Evolutionary conservation across 805 yeast species (phyloP).

Genomic region (Ogataea polymorpha): DNA sequence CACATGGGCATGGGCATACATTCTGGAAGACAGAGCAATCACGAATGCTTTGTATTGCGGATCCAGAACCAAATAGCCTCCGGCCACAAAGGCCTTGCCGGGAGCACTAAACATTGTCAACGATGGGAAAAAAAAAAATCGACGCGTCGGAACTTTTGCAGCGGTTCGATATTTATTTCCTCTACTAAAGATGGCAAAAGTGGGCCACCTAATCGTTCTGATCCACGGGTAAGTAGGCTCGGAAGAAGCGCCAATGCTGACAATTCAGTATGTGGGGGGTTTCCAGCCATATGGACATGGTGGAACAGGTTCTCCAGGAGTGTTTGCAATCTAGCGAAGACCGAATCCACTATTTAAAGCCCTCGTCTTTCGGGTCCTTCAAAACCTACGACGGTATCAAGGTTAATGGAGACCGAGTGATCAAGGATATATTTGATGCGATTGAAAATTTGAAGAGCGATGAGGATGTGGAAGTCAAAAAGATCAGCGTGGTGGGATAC

Average conservation of each 20-base stretch:
- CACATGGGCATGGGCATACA: conserved; percentile 57
- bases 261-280: conserved; percentile 56
- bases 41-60: conserved; percentile 74
- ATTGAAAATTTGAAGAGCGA: conserved; percentile 35
- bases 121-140: not conserved
- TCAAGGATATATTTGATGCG: conserved; percentile 58
- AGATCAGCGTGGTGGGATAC: conserved; percentile 80
- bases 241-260: conserved; percentile 1
- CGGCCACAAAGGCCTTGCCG: conserved; percentile 91
- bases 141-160: conserved; percentile 3
- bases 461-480: conserved; percentile 35
- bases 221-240: conserved; percentile 63
- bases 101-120: conserved; percentile 79
- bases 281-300: conserved; percentile 50
- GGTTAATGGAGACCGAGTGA: conserved; percentile 63
- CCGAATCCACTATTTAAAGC: conserved; percentile 43
- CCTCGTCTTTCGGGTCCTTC: conserved; percentile 61
- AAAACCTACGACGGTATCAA: conserved; percentile 85
- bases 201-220: conserved; percentile 61
- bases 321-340: conserved; percentile 37
- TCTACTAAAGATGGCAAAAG: conserved; percentile 5
- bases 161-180: not conserved
- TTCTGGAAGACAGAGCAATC: conserved; percentile 83
- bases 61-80: conserved; percentile 89
- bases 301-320: conserved; percentile 41